Evolutionary conservation across 2,329 filamentous ascomycete genomes (phyloP), one percentile per base, ranked within the genome.

Genomic region (Fusarium citri): DNA sequence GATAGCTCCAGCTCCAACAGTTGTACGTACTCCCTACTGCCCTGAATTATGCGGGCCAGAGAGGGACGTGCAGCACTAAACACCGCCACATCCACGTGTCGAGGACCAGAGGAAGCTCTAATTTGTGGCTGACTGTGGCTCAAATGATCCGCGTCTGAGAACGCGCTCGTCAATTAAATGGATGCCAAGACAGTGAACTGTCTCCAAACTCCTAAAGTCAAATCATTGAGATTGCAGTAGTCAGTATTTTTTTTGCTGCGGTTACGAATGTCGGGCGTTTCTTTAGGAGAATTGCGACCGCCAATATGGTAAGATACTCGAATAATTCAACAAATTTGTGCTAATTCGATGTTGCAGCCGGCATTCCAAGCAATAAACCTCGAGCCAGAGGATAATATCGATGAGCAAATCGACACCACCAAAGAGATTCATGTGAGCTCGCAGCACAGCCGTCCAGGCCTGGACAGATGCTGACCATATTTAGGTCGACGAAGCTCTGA

Each of bases 401-500:
- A 97, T 77, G 93, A 97, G 74, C 94, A 98, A 80, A 85, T 97
- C 76, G 96, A 99, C 79, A 94, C 96, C 75, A 97, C 94, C 34
- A 96, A 95, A 79, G 95, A 98, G 80, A 90, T 99, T 55, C 94
- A 97, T 76, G 88, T 89, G 69, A 48, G 79, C 74, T 26, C 18
- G 6, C 20, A 1, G 12, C 8, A 15, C 8, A 12, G 2, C 4
- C 5, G 5, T 9, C 8, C 23, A 16, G 20, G 37, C 11, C 31
- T 20, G 31, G 22, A 34, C 14, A 6, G 11, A 11, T 18, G 9
- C 50, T 73, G 30, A 76, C 48, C 7, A 5, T 5, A 14, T 20
- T 10, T 20, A 92, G 85, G 95, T 98, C 76, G 96, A 99, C 76
- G 96, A 99, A 82, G 94, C 96, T 49, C 84, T 99, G 67, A 98